Conservation (phyloP, 169 alveolate species). For the Neospora caninum region DNA sequence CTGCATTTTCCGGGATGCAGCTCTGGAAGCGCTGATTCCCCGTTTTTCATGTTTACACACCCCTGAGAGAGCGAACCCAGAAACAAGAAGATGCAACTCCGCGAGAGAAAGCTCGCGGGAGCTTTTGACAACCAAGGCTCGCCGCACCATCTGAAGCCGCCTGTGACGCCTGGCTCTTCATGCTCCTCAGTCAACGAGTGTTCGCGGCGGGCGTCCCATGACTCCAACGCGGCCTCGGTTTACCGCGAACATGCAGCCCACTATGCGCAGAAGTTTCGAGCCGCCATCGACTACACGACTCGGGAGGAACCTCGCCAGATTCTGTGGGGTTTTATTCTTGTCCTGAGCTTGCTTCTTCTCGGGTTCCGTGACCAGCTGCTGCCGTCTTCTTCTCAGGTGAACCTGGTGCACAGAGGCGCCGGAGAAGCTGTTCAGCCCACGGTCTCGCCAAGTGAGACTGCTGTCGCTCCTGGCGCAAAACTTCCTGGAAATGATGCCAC, state of each 20-base stretch:
- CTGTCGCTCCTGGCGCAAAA: no score
- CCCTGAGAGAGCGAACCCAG: no score
- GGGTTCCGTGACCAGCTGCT: neutral
- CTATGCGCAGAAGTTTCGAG: slow-evolving; percentile 44
- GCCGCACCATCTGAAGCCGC: neutral
- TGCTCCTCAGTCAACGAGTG: neutral
- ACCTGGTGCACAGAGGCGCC: neutral
- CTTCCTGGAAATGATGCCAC: no score
- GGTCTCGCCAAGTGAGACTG: neutral
- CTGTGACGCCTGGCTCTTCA: neutral
- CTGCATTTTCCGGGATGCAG: no score
- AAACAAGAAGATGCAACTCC: neutral
- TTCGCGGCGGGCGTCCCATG: neutral
- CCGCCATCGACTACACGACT: slow-evolving; percentile 16
- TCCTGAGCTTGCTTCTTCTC: neutral
- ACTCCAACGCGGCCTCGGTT: neutral
- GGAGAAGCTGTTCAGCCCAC: neutral
- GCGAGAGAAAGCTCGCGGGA: neutral
- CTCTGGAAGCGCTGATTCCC: no score
- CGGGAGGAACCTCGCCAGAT: slow-evolving; percentile 56
- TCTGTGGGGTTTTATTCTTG: slow-evolving; percentile 20
- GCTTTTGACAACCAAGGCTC: neutral
- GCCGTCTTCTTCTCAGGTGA: neutral
- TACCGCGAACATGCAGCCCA: slow-evolving; percentile 57
- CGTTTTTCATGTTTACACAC: no score